phyloP scores from a whole-genome alignment of 148 eudicot species.

The Polygonum maritimum region DNA sequence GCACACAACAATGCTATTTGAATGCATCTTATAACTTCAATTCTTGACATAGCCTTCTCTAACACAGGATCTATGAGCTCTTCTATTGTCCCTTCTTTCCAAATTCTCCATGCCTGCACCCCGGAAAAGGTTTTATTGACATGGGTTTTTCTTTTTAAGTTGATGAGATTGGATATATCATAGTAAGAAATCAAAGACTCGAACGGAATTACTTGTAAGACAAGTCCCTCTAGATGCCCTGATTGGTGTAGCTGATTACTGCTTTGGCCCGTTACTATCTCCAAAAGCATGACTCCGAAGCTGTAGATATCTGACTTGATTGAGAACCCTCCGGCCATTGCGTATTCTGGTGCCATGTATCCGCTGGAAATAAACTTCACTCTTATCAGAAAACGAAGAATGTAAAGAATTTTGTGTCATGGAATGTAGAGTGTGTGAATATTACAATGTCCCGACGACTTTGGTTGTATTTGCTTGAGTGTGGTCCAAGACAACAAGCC shows the following conservation, averaged over 20 bases:
- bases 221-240: not conserved
- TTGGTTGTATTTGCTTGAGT: no score
- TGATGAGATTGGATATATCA: not conserved
- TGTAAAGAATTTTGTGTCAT: no score
- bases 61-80: not conserved
- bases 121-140: not conserved
- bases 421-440: no score
- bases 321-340: not conserved
- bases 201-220: not conserved
- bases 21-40: not conserved
- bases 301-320: conserved; percentile 4
- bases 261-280: not conserved
- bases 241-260: not conserved
- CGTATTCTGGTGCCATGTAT: conserved; percentile 2
- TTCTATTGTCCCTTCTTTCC: not conserved
- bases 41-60: not conserved
- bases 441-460: no score
- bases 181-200: not conserved
- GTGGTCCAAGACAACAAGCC: not conserved
- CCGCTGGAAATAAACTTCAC: no score
- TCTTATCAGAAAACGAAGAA: no score
- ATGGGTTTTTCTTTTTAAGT: not conserved
- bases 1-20: conserved; percentile 8
- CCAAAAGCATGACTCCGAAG: conserved; percentile 1
- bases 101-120: not conserved